phyloP scores from a whole-genome alignment of 169 alveolate genomes.

The Sarcocystis neurona region DNA sequence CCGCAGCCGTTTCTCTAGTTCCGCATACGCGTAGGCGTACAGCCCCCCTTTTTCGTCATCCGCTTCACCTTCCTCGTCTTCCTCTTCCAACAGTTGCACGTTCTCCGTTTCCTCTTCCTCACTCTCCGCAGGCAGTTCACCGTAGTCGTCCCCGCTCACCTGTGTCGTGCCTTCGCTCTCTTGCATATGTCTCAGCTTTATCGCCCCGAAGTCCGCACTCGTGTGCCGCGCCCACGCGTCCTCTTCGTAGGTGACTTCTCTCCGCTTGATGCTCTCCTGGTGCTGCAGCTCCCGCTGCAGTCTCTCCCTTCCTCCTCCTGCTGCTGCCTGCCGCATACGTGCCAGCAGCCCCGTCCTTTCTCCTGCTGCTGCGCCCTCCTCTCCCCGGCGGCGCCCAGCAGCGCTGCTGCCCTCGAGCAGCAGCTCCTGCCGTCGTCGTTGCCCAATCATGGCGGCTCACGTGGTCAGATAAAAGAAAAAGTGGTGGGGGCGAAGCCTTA shows the following conservation, averaged over 20 bases:
- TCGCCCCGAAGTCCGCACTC: conserved; percentile 4
- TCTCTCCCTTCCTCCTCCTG: too few relatives aligned
- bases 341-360: too few relatives aligned
- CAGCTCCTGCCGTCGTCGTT: too few relatives aligned
- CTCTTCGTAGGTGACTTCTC: conserved; percentile 37
- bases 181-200: conserved; percentile 3
- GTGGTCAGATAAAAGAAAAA: too few relatives aligned
- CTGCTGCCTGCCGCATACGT: too few relatives aligned
- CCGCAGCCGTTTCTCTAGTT: too few relatives aligned
- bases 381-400: too few relatives aligned
- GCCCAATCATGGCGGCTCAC: too few relatives aligned
- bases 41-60: background rate
- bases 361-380: too few relatives aligned
- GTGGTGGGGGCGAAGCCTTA: too few relatives aligned
- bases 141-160: conserved; percentile 29
- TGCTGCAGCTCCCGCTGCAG: background rate
- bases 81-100: background rate
- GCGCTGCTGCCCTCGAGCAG: too few relatives aligned
- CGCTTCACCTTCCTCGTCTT: background rate
- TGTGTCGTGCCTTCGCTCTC: conserved; percentile 38
- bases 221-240: conserved; percentile 50
- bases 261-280: conserved; percentile 38
- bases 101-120: background rate
- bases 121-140: background rate
- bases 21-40: too few relatives aligned